Conservation (phyloP, 441 rosid species). For the Raphanus hybrid region DNA sequence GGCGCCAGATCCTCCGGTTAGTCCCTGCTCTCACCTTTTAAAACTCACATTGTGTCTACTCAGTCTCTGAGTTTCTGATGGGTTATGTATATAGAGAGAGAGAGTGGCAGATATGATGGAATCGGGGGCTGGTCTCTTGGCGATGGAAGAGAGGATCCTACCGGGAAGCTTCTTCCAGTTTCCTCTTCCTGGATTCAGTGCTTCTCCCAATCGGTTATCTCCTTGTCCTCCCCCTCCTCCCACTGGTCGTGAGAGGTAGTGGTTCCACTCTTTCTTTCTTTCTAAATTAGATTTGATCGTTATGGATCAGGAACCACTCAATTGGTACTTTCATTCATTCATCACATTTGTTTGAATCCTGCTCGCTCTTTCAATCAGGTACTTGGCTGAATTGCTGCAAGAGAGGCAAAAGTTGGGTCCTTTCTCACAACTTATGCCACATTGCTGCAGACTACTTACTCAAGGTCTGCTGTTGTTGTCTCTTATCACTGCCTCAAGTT, state of each 20-base stretch:
- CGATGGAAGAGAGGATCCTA: conserved; percentile 90
- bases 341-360: neutral
- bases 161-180: conserved; percentile 90
- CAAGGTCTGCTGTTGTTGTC: conserved; percentile 27
- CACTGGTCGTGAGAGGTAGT: conserved; percentile 85
- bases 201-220: conserved; percentile 80
- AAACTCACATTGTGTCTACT: neutral
- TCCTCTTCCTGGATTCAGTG: conserved; percentile 79
- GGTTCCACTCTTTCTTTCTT: conserved; percentile 20
- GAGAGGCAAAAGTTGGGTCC: conserved; percentile 89
- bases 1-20: conserved; percentile 35
- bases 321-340: neutral
- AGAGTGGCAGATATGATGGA: conserved; percentile 30
- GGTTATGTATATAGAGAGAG: neutral
- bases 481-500: neutral
- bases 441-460: conserved; percentile 69
- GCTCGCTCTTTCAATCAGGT: conserved; percentile 6
- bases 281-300: neutral
- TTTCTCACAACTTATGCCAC: conserved; percentile 77
- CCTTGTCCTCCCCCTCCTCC: conserved; percentile 60
- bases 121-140: conserved; percentile 31
- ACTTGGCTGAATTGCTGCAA: conserved; percentile 72
- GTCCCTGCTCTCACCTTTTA: conserved; percentile 14
- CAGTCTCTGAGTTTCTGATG: conserved; percentile 10
- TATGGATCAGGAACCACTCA: conserved; percentile 3